Conservation (phyloP, 2,329 filamentous ascomycete species). For the Monosporascus sp. region DNA sequence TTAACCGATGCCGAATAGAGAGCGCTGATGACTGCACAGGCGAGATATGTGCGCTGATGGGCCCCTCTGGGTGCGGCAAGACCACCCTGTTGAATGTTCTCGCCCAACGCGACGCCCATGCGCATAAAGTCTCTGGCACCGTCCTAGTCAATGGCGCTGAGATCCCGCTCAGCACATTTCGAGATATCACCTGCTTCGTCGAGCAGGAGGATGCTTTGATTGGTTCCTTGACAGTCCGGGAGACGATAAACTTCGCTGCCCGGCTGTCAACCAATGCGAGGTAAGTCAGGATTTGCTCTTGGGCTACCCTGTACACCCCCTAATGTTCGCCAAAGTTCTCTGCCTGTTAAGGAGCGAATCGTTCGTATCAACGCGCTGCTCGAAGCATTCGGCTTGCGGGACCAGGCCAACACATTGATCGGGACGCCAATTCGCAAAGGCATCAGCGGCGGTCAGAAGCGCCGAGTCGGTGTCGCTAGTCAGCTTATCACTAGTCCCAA, state of each 20-base stretch:
- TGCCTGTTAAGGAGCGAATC: slow-evolving; percentile 50
- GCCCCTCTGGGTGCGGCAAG: slow-evolving; percentile 69
- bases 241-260: slow-evolving; percentile 75
- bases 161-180: slow-evolving; percentile 51
- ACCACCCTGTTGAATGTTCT: slow-evolving; percentile 80
- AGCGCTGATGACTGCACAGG: slow-evolving; percentile 34
- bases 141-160: slow-evolving; percentile 59
- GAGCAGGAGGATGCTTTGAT: slow-evolving; percentile 86
- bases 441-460: slow-evolving; percentile 80
- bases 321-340: slow-evolving; percentile 21
- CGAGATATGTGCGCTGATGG: slow-evolving; percentile 76
- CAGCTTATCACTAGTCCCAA: slow-evolving; percentile 77
- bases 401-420: slow-evolving; percentile 66
- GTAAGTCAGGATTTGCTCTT: slow-evolving; percentile 28
- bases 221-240: slow-evolving; percentile 72
- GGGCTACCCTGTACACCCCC: neutral
- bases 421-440: slow-evolving; percentile 81
- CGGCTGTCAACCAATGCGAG: slow-evolving; percentile 53
- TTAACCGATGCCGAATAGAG: too few species aligned
- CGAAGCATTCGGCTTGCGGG: slow-evolving; percentile 65
- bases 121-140: slow-evolving; percentile 43
- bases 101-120: slow-evolving; percentile 57
- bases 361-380: slow-evolving; percentile 63
- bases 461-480: slow-evolving; percentile 72
- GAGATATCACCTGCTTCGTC: slow-evolving; percentile 68